Base-by-base conservation (phyloP, 2,329 filamentous ascomycete genomes). In the Sordariomycetes sp. region DNA sequence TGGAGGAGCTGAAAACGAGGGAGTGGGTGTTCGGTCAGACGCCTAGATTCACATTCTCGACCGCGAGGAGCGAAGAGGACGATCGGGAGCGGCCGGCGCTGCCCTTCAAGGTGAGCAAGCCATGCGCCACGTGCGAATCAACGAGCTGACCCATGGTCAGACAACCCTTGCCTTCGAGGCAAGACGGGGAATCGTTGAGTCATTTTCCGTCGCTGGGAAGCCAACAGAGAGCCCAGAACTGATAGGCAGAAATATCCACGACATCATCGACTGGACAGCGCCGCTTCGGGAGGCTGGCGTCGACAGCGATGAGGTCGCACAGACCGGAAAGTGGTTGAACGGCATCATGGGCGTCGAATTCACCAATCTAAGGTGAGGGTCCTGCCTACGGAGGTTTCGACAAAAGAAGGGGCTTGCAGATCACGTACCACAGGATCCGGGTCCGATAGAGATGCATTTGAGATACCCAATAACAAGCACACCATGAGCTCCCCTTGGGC, bases 1-100 rank as follows among this genome's bases (percentile, higher is more conserved):
- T 53, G 21, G 41, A 45, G 5, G 55, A 58, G 40, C 32, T 46
- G 24, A 43, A 78, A 69, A 79, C 78, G 0, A 57, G 61, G 4
- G 72, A 78, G 9, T 95, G 87, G 86, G 81, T 82, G 38, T 94
- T 82, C 57, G 74, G 74, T 3, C 87, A 94, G 59, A 94, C 88
- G 3, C 88, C 88, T 2, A 79, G 80, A 36, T 95, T 94, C 54
- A 76, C 71, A 7, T 78, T 90, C 44, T 76, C 74, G 4, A 78
- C 72, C 4, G 61, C 72, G 53, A 58, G 79, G 24, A 70, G 68
- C 41, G 63, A 75, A 42, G 63, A 75, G 27, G 66, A 82, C 57
- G 62, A 73, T 36, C 60, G 77, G 36, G 57, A 68, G 39, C 63
- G 75, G 25, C 73, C 75, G 1, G 46, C 53, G 0, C 39, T 72